phyloP scores from a whole-genome alignment of 129 eudicot genomes.

The Calendula officinalis region DNA sequence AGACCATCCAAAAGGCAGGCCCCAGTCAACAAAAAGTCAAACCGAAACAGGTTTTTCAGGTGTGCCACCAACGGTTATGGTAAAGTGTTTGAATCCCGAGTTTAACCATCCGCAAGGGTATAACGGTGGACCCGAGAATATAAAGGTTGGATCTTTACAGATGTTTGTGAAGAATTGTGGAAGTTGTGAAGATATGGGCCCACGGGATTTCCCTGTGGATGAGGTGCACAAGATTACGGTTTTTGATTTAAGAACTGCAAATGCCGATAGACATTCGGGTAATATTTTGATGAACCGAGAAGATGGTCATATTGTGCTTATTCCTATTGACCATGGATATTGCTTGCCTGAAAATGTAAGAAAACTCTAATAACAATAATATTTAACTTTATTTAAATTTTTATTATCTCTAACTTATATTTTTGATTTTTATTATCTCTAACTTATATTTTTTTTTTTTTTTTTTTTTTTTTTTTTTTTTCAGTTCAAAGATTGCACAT shows the following conservation, averaged over 20 bases:
- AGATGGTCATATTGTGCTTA: slow-evolving; percentile 41
- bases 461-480: slow-evolving; percentile 14
- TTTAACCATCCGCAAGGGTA: slow-evolving; percentile 58
- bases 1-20: slow-evolving; percentile 57
- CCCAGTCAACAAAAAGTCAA: slow-evolving; percentile 25
- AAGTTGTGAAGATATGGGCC: slow-evolving; percentile 75
- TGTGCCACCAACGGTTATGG: slow-evolving; percentile 62
- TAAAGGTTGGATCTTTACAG: slow-evolving; percentile 62
- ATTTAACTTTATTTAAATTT: background rate
- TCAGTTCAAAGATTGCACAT: slow-evolving; percentile 73
- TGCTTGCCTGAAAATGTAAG: slow-evolving; percentile 75
- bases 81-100: slow-evolving; percentile 46
- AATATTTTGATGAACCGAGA: slow-evolving; percentile 52
- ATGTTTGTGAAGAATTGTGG: slow-evolving; percentile 58
- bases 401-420: background rate
- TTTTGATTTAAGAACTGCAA: slow-evolving; percentile 62
- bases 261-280: slow-evolving; percentile 72
- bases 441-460: background rate
- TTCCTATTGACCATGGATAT: slow-evolving; percentile 71
- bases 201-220: slow-evolving; percentile 53
- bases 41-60: slow-evolving; percentile 53
- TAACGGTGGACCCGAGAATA: slow-evolving; percentile 30
- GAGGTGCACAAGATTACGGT: slow-evolving; percentile 73
- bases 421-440: background rate
- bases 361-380: background rate